Conservation (phyloP, 495 filamentous ascomycete genomes). For the Daldinia vernicosa region DNA sequence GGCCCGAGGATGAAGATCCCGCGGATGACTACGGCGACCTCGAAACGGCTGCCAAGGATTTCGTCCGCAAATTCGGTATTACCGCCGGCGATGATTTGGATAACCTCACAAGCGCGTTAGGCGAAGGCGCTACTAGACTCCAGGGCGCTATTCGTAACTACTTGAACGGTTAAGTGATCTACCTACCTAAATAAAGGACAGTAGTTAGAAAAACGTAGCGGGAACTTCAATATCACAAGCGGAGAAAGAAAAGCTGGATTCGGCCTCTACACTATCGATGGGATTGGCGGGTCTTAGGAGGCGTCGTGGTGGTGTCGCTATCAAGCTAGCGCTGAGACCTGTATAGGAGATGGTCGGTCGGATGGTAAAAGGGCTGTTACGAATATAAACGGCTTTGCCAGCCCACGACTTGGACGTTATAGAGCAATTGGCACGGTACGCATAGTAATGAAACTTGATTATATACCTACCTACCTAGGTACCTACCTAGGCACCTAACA, state of each 20-base stretch:
- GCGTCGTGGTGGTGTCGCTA: background rate
- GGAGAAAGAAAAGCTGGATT: background rate
- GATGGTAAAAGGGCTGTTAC: constrained; percentile 17
- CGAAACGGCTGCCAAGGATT: constrained; percentile 91
- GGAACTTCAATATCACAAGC: constrained; percentile 4
- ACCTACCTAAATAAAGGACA: background rate
- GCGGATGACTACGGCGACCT: constrained; percentile 83
- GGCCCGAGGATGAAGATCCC: constrained; percentile 75
- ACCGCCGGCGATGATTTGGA: constrained; percentile 96
- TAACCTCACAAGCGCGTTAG: constrained; percentile 80
- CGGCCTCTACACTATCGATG: background rate
- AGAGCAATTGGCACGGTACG: constrained; percentile 33
- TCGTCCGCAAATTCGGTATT: constrained; percentile 91
- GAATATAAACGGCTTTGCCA: constrained; percentile 28
- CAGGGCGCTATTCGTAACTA: constrained; percentile 92
- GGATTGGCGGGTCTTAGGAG: background rate
- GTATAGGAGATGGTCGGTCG: constrained; percentile 25
- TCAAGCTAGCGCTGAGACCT: constrained; percentile 7
- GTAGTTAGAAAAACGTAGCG: background rate
- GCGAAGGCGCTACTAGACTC: constrained; percentile 83
- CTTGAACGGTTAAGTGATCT: constrained; percentile 57
- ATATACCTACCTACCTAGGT: background rate
- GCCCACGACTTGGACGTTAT: constrained; percentile 30
- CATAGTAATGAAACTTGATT: constrained; percentile 37
- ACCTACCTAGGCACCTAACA: too few species aligned